These are phyloP conservation scores for Coprinopsis cinerea DNA, from an alignment of 768 basidiomycete species.

Conservation along the genomic window DNA sequence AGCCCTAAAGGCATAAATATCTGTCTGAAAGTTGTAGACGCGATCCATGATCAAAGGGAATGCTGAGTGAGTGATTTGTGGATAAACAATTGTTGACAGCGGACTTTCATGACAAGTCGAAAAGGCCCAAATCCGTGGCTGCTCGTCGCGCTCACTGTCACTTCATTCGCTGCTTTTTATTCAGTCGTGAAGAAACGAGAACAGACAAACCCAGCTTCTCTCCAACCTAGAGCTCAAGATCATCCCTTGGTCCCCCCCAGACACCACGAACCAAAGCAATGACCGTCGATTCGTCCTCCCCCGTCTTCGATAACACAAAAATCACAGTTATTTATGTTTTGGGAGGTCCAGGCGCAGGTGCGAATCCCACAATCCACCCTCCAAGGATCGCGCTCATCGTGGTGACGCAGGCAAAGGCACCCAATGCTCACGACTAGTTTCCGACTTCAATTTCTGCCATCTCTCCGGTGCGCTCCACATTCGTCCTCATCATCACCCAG, in stretches of 20 bases:
- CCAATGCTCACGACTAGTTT: slow-evolving; percentile 80
- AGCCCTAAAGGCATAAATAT: slow-evolving; percentile 57
- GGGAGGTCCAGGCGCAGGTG: slow-evolving; percentile 94
- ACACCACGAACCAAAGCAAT: slow-evolving; percentile 38
- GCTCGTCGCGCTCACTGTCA: slow-evolving; percentile 48
- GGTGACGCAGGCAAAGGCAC: slow-evolving; percentile 80
- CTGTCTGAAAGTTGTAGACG: slow-evolving; percentile 51
- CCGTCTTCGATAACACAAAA: slow-evolving; percentile 61
- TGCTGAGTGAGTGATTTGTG: slow-evolving; percentile 7
- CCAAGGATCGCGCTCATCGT: slow-evolving; percentile 6
- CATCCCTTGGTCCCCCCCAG: slow-evolving; percentile 62
- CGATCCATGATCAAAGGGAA: slow-evolving; percentile 66
- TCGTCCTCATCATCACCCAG: slow-evolving; percentile 1
- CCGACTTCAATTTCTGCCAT: slow-evolving; percentile 85
- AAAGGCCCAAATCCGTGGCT: slow-evolving; percentile 59
- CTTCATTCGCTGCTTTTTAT: slow-evolving; percentile 55
- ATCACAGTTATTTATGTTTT: slow-evolving; percentile 92
- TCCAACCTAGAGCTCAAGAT: slow-evolving; percentile 53
- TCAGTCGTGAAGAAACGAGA: slow-evolving; percentile 51
- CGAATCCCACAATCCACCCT: slow-evolving; percentile 6
- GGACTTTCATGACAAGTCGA: slow-evolving; percentile 18
- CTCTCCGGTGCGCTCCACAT: slow-evolving; percentile 64
- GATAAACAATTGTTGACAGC: slow-evolving; percentile 2
- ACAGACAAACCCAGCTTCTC: slow-evolving; percentile 51
- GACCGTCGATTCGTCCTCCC: no score